Evolutionary conservation across 805 yeast species (phyloP), one percentile per base, ranked within the genome.

Genomic region (Lachancea sp.): DNA sequence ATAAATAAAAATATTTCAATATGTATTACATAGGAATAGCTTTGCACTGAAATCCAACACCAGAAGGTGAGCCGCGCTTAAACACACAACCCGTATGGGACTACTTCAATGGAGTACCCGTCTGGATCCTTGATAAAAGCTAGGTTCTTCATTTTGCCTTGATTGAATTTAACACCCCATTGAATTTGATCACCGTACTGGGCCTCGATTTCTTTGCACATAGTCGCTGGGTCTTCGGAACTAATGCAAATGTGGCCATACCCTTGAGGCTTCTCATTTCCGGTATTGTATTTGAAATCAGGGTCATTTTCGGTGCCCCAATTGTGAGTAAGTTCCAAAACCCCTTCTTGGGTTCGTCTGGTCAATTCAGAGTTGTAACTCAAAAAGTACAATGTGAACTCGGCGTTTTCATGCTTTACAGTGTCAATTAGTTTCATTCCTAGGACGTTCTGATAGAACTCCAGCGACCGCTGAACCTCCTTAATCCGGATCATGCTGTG

Each of bases 401-500:
- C 69, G 36, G 95, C 97, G 22, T 57, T 75, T 29, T 74, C 78
- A 58, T 72, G 75, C 28, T 72, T 80, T 29, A 65, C 56, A 3
- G 71, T 74, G 20, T 79, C 70, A 34, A 81, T 64, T 34, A 90
- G 56, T 51, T 80, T 77, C 85, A 92, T 75, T 17, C 97, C 97
- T 36, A 92, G 69, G 12, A 78, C 78, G 32, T 82, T 78, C 41
- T 71, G 71, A 69, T 92, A 92, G 61, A 92, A 92, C 21, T 75
- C 76, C 45, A 92, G 65, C 2, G 96, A 80, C 47, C 71, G 73
- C 34, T 68, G 65, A 8, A 92, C 87, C 64, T 92, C 97, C 63
- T 81, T 86, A 40, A 92, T 83, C 55, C 98, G 78, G 50, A 90
- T 75, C 98, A 92, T 90, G 5, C 92, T 68, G 64, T 90, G 97